phyloP scores from a whole-genome alignment of 495 filamentous ascomycete genomes.

The Neurospora tetrasperma region DNA sequence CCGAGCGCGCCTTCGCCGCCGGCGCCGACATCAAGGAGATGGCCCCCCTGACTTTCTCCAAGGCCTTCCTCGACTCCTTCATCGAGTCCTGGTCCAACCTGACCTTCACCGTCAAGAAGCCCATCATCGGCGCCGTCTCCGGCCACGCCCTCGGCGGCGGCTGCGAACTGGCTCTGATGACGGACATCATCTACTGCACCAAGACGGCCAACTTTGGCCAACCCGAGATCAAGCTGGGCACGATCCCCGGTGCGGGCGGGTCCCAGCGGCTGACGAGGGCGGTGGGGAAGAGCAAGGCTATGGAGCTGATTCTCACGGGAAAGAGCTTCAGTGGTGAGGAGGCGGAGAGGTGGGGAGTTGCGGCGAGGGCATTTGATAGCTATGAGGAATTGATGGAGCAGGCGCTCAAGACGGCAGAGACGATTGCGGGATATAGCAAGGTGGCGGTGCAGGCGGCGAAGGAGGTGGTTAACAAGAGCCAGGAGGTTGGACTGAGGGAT shows the following conservation, averaged over 20 bases:
- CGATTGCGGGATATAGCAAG: conserved; percentile 69
- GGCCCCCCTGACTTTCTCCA: conserved; percentile 75
- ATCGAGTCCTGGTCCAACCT: conserved; percentile 88
- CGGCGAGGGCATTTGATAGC: conserved; percentile 67
- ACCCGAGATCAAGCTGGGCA: conserved; percentile 90
- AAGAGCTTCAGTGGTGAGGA: conserved; percentile 69
- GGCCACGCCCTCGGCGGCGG: conserved; percentile 91
- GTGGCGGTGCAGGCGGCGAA: conserved; percentile 86
- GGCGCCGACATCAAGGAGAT: conserved; percentile 99
- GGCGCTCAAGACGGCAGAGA: conserved; percentile 72
- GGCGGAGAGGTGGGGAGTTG: conserved; percentile 84
- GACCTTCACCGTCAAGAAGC: conserved; percentile 72
- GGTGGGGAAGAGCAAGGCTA: conserved; percentile 80
- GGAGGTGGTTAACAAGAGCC: conserved; percentile 96
- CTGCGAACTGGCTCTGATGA: conserved; percentile 97
- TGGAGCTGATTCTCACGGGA: conserved; percentile 90
- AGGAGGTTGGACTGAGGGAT: conserved; percentile 74
- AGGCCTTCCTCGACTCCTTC: conserved; percentile 78
- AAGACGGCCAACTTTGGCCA: conserved; percentile 79
- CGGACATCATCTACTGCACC: conserved; percentile 87
- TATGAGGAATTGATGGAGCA: conserved; percentile 74
- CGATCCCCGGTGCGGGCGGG: conserved; percentile 86
- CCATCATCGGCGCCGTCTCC: conserved; percentile 86
- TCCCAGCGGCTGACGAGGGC: conserved; percentile 80
- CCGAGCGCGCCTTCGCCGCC: conserved; percentile 81